Evolutionary conservation across 345 rosid species (phyloP), one percentile per base, ranked within the genome.

Genomic region (Populus alba): DNA sequence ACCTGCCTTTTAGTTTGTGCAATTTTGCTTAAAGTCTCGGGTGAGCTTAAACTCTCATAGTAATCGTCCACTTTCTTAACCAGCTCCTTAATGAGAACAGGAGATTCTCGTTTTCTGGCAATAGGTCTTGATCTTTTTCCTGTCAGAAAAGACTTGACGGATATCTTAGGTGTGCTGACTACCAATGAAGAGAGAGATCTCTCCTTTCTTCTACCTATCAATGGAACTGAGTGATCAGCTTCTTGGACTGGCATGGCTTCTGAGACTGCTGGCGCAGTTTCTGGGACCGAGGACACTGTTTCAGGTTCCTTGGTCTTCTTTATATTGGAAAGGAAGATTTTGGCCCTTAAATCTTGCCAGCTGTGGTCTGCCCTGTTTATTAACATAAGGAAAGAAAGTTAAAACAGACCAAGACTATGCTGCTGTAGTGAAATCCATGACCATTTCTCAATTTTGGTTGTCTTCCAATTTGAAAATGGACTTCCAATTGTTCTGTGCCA

Each of bases 341-440:
- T 86, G 31, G 39, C 53, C 75, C 84, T 81, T 29, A 86, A 23
- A 79, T 86, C 91, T 77, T 80, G 83, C 72, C 79, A 75, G 75
- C 73, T 81, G 78, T 83, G 82, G 65, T 88, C 91, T 43, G 82
- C 78, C 86, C 89, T 88, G 85, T 81, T 81, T 41, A 68, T 63
- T 25, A 70, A 31, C 62, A 78, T 39, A 57, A 76, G 15, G 27
- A 31, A 62, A 71, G 29, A 33, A 78, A 71, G 39, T 62, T 13
- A 76, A 51, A 72, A 37, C 43, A 68, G 6, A n/a, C 66, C 29
- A 66, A n/a, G 51, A 8, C 31, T 51, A 47, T 45, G 27, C 35
- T 68, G 38, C 45, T 37, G 38, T 17, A 2, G 61, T 38, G 68
- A 79, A 22, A 61, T 35, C 66, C 69, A 49, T 25, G 33, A 63